Base-by-base conservation (phyloP, 2,329 filamentous ascomycete species). In the Raffaelea albimanens region DNA sequence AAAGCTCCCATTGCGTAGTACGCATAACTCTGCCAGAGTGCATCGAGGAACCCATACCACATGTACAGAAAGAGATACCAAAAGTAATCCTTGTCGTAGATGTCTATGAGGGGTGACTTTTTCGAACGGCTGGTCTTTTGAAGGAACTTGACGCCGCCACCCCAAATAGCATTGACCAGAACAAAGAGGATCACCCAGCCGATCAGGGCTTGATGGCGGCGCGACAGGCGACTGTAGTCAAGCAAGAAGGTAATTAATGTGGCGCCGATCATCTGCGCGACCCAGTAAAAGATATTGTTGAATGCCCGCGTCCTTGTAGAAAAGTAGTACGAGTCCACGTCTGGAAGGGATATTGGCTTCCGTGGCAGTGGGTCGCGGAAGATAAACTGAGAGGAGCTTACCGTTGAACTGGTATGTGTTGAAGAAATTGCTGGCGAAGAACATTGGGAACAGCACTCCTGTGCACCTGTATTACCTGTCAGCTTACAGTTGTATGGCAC, bases 1-100 rank as follows among this genome's bases (percentile, higher is more conserved):
- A 96, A 74, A 8, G 90, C 80, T 44, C 91, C 91, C 85, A 97
- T 95, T 70, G 85, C 89, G 90, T 90, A 96, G 73, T 97, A 96
- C 43, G 90, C 82, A 58, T 74, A 82, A 0, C 88, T 91, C 70
- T 97, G 91, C 83, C 88, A 96, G 46, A 82, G 78, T 40, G 90
- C 87, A 62, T 96, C 91, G 57, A 83, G 93, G 65, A 93, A 83
- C 39, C 88, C 88, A 62, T 93, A 94, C 66, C 90, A 90, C 58
- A 95, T 87, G 70, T 89, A 94, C 45, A 95, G 68, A 63, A 95
- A 87, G 78, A 95, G 87, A 13, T 86, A 85, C 0, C 84, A 87
- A 49, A 83, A 72, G 61, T 84, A 93, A 19, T 53, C 48, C 49
- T 63, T 52, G 46, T 78, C 79, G 25, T 61, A 57, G 18, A 60